Evolutionary conservation across 2,329 filamentous ascomycete genomes (phyloP).

Genomic region (Bisporella sp.): DNA sequence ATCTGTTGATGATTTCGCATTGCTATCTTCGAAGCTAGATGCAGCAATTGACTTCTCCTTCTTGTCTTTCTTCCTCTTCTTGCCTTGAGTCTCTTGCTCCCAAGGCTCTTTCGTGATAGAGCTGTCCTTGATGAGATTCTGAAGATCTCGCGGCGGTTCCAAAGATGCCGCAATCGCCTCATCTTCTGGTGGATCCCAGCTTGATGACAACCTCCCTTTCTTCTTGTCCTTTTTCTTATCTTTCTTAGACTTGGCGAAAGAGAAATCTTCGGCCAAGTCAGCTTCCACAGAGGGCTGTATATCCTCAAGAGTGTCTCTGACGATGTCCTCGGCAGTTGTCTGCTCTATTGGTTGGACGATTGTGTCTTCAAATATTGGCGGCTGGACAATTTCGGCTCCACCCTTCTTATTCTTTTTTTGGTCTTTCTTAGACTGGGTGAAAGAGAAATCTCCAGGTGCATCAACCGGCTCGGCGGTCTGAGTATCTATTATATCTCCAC

Average conservation of each 20-base stretch:
- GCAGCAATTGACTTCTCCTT: too few species aligned
- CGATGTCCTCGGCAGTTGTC: background rate
- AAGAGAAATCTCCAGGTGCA: constrained; percentile 4
- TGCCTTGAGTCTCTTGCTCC: too few species aligned
- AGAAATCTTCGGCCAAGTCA: constrained; percentile 5
- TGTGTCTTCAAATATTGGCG: too few species aligned
- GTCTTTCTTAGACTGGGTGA: constrained; percentile 12
- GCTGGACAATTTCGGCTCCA: background rate
- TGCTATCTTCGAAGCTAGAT: too few species aligned
- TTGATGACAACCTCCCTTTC: constrained; percentile 6
- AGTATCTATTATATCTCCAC: background rate
- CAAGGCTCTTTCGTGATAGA: too few species aligned
- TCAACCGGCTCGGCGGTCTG: background rate
- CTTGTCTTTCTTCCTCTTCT: too few species aligned
- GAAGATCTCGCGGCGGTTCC: too few species aligned
- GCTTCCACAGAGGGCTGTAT: background rate
- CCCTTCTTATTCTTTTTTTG: constrained; percentile 19
- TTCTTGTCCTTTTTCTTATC: constrained; percentile 19
- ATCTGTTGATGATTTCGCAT: too few species aligned
- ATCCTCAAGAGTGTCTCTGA: background rate
- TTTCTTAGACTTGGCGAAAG: constrained; percentile 12
- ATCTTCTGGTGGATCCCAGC: constrained; percentile 16
- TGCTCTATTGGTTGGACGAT: too few species aligned
- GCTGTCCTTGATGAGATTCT: too few species aligned
- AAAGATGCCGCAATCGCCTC: background rate